Percentiles rank a stretch among this genome's conserved stretches.
These are phyloP conservation scores for Botrytis porri DNA, from an alignment of 2,329 filamentous ascomycete genomes.

Conservation along the genomic window DNA sequence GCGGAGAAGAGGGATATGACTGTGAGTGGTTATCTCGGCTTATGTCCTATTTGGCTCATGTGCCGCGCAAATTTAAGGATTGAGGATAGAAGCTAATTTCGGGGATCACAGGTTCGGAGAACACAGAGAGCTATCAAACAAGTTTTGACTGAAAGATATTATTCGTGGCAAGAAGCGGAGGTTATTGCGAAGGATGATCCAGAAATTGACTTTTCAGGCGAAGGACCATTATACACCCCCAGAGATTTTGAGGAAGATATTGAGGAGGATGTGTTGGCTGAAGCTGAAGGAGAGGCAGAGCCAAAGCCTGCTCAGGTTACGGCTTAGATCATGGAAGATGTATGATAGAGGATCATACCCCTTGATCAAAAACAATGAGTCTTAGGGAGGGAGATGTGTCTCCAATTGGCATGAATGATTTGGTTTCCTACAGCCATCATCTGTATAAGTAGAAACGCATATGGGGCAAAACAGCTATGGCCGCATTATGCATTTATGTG, in stretches of 20 bases:
- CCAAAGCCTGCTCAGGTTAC: conserved; percentile 1
- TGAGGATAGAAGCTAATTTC: conserved; percentile 7
- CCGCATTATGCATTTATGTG: conserved; percentile 11
- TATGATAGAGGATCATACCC: conserved; percentile 7
- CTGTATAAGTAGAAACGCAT: conserved; percentile 20
- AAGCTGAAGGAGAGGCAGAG: conserved; percentile 3
- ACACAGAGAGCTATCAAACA: conserved; percentile 85
- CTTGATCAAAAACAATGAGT: conserved; percentile 7
- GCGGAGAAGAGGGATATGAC: conserved; percentile 57
- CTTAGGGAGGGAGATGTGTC: background rate
- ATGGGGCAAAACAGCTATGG: conserved; percentile 10
- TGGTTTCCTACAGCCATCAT: conserved; percentile 9
- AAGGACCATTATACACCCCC: conserved; percentile 34
- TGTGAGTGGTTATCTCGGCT: conserved; percentile 50
- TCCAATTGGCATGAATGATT: conserved; percentile 3
- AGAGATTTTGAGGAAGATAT: conserved; percentile 26
- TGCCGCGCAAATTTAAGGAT: background rate
- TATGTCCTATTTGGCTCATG: conserved; percentile 12
- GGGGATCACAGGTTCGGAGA: conserved; percentile 57
- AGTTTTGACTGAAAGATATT: conserved; percentile 80
- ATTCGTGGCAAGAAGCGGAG: conserved; percentile 78
- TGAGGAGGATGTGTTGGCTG: conserved; percentile 35
- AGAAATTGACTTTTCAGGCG: conserved; percentile 53
- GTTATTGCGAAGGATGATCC: conserved; percentile 62
- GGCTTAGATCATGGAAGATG: conserved; percentile 7